Percentiles rank a stretch among this genome's conserved stretches.
phyloP scores from a whole-genome alignment of 805 yeast genomes.

The Nakazawaea ishiwadae region DNA sequence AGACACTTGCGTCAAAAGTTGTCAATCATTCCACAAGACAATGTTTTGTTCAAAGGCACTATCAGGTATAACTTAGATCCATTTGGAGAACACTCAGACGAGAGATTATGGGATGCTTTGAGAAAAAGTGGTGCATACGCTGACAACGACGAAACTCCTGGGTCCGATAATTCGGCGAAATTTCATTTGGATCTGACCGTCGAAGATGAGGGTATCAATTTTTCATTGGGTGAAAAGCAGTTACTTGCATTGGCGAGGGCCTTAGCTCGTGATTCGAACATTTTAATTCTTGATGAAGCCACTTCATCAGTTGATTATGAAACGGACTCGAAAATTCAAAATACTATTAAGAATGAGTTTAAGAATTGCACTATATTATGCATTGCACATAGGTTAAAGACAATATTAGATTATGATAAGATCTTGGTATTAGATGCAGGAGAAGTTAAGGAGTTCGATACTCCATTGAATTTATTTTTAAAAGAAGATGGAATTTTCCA shows the following conservation, averaged over 20 bases:
- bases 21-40: not conserved
- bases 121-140: slow-evolving; percentile 14
- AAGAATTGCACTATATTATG: not conserved
- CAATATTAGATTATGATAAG: not conserved
- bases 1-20: not conserved
- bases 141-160: not conserved
- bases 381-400: not conserved
- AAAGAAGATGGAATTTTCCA: slow-evolving; percentile 43
- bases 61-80: not conserved
- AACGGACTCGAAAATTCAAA: slow-evolving; percentile 75
- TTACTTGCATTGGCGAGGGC: slow-evolving; percentile 80
- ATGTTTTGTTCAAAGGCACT: not conserved
- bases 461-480: slow-evolving; percentile 7
- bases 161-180: no score
- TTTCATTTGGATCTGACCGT: slow-evolving; percentile 38
- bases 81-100: not conserved
- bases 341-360: slow-evolving; percentile 40
- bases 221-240: slow-evolving; percentile 75
- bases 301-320: slow-evolving; percentile 78
- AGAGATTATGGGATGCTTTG: not conserved
- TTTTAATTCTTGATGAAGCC: slow-evolving; percentile 81
- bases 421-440: not conserved
- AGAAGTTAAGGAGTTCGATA: not conserved
- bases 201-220: slow-evolving; percentile 66
- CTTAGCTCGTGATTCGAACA: slow-evolving; percentile 64